Evolutionary conservation across 1,284 basidiomycete genomes (phyloP).

Genomic region (Blastosporella zonata): DNA sequence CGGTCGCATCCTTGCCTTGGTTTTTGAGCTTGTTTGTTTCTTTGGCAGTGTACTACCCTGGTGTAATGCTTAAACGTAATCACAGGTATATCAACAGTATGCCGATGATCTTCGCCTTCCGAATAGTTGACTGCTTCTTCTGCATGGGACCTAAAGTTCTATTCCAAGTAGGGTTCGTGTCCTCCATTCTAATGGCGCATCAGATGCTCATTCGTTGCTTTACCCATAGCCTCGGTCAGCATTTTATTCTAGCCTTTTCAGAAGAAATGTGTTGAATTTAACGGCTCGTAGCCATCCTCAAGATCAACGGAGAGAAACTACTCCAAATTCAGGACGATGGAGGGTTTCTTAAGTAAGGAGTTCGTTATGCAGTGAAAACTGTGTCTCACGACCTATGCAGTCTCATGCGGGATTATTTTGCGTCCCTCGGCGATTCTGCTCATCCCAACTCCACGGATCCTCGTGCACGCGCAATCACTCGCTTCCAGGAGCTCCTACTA

Average conservation of each 20-base stretch:
- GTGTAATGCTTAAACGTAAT: background rate
- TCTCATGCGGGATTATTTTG: conserved; percentile 93
- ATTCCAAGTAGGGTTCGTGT: conserved; percentile 90
- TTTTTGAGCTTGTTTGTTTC: conserved; percentile 84
- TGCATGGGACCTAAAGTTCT: conserved; percentile 98
- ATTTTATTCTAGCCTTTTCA: conserved; percentile 1
- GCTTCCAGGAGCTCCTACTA: conserved; percentile 95
- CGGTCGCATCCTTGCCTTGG: conserved; percentile 97
- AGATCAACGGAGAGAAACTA: conserved; percentile 95
- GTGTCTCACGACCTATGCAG: conserved; percentile 43
- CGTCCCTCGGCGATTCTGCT: conserved; percentile 91
- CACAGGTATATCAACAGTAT: conserved; percentile 94
- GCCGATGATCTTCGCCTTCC: conserved; percentile 98
- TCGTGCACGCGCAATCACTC: conserved; percentile 90
- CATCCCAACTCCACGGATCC: conserved; percentile 90
- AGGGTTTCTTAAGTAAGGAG: conserved; percentile 84
- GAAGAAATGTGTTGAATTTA: conserved; percentile 8
- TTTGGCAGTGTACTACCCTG: background rate
- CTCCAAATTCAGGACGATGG: conserved; percentile 98
- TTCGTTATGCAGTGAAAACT: background rate
- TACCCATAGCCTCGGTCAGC: conserved; percentile 29
- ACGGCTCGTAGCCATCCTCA: conserved; percentile 75
- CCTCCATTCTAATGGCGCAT: background rate
- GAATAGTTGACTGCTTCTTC: conserved; percentile 98
- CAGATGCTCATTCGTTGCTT: conserved; percentile 14